These are phyloP conservation scores for Achaetomiella virescens DNA, from an alignment of 495 filamentous ascomycete genomes.

Conservation along the genomic window DNA sequence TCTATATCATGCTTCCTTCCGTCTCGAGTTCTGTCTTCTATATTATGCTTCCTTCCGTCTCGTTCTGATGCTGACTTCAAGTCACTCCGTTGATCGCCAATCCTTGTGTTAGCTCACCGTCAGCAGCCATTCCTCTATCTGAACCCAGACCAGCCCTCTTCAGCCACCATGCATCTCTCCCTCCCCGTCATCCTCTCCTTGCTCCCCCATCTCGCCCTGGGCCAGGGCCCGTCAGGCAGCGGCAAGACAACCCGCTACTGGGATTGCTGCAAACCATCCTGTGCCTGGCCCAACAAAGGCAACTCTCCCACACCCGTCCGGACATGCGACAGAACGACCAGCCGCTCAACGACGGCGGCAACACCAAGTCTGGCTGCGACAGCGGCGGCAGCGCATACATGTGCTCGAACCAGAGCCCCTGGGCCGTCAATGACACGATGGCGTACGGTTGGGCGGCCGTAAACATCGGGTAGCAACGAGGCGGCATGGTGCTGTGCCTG, in stretches of 20 bases:
- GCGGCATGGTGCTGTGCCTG: conserved; percentile 59
- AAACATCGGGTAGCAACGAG: conserved; percentile 49
- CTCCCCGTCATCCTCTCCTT: conserved; percentile 18
- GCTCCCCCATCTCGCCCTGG: conserved; percentile 18
- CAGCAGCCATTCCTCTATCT: not conserved
- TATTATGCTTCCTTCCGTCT: too few relatives aligned
- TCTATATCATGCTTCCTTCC: too few relatives aligned
- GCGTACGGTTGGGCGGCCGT: conserved; percentile 63
- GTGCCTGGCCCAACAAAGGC: conserved; percentile 55
- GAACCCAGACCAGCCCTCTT: too few relatives aligned
- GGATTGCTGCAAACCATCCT: conserved; percentile 66
- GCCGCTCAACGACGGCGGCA: conserved; percentile 44
- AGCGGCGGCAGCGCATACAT: conserved; percentile 52
- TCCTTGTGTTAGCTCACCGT: not conserved
- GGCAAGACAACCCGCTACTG: conserved; percentile 61
- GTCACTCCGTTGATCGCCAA: too few relatives aligned
- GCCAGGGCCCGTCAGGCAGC: conserved; percentile 29
- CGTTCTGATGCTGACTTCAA: not conserved
- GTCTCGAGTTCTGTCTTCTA: too few relatives aligned
- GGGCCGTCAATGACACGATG: conserved; percentile 51
- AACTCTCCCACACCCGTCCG: conserved; percentile 38
- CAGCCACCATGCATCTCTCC: conserved; percentile 24
- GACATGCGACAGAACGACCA: conserved; percentile 54
- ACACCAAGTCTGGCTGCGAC: conserved; percentile 44
- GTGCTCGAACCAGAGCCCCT: conserved; percentile 57